A percentile compares a stretch with the other conserved stretches of the same genome.
phyloP scores from a whole-genome alignment of 83 land plant species.

The Picea abies region DNA sequence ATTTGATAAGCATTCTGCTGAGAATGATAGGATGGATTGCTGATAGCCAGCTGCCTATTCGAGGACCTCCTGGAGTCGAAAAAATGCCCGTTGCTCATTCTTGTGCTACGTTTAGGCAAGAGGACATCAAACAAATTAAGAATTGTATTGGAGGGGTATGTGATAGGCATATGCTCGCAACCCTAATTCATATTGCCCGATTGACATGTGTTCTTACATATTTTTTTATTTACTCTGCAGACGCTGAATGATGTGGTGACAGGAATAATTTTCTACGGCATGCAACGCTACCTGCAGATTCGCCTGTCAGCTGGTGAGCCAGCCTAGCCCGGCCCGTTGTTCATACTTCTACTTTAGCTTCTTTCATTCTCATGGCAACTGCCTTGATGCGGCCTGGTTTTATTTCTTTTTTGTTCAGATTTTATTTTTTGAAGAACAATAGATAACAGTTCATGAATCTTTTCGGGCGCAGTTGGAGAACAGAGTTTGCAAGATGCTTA shows the following conservation, averaged over 20 bases:
- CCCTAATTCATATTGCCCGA: too few relatives aligned
- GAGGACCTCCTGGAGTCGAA: too few relatives aligned
- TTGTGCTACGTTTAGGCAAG: conserved; percentile 23
- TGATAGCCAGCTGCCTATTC: too few relatives aligned
- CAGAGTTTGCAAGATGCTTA: not conserved
- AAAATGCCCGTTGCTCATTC: conserved; percentile 19
- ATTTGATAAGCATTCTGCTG: not conserved
- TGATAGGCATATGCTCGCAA: too few relatives aligned
- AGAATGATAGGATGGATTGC: conserved; percentile 23
- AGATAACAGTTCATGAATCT: not conserved
- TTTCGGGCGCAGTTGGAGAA: not conserved
- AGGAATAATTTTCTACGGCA: not conserved
- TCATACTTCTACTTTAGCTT: too few relatives aligned
- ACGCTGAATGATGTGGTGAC: not conserved
- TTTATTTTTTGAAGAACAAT: not conserved
- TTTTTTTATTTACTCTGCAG: not conserved
- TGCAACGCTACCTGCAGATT: too few relatives aligned
- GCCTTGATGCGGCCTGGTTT: too few relatives aligned
- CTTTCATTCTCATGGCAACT: too few relatives aligned
- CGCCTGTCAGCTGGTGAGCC: not conserved
- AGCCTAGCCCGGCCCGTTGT: too few relatives aligned
- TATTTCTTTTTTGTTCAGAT: not conserved
- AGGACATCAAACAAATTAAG: conserved; percentile 29
- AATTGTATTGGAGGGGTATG: conserved; percentile 43
- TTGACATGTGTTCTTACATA: not conserved